These are phyloP conservation scores for Fragilariopsis cylindrus DNA, from an alignment of 108 stramenopile species.

Conservation along the genomic window DNA sequence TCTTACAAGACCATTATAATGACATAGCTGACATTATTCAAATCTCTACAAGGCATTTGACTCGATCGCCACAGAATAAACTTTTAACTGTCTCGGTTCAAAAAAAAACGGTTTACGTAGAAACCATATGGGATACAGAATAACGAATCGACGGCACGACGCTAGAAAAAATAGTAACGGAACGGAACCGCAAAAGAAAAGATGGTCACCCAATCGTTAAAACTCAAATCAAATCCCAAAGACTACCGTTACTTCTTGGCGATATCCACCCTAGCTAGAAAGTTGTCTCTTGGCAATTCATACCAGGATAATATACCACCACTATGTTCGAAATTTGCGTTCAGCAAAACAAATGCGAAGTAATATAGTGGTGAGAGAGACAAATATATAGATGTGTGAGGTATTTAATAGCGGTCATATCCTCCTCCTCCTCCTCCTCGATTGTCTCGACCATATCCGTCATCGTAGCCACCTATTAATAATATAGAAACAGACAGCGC, in stretches of 20 bases:
- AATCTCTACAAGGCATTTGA: conserved; percentile 3
- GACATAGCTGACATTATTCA: neutral
- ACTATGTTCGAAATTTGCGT: neutral
- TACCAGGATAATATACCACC: conserved; percentile 6
- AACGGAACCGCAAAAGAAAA: conserved; percentile 26
- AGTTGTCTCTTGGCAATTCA: neutral
- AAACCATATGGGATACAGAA: neutral
- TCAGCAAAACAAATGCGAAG: neutral
- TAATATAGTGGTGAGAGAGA: neutral
- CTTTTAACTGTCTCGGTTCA: neutral
- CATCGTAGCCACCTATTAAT: conserved; percentile 7
- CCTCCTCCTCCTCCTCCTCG: conserved; percentile 38
- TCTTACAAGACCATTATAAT: no score
- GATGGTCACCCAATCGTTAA: conserved; percentile 39
- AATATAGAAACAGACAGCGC: no score
- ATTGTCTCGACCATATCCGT: conserved; percentile 29
- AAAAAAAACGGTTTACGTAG: neutral
- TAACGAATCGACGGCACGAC: conserved; percentile 7
- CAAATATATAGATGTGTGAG: conserved; percentile 5
- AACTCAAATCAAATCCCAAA: conserved; percentile 29
- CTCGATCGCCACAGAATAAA: neutral
- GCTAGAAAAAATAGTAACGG: conserved; percentile 23
- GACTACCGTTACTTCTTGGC: conserved; percentile 36
- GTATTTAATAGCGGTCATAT: conserved; percentile 43
- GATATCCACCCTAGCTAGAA: neutral